Evolutionary conservation across 73 alveolate genomes (phyloP).

Genomic region (Paramecium sonneborni): DNA sequence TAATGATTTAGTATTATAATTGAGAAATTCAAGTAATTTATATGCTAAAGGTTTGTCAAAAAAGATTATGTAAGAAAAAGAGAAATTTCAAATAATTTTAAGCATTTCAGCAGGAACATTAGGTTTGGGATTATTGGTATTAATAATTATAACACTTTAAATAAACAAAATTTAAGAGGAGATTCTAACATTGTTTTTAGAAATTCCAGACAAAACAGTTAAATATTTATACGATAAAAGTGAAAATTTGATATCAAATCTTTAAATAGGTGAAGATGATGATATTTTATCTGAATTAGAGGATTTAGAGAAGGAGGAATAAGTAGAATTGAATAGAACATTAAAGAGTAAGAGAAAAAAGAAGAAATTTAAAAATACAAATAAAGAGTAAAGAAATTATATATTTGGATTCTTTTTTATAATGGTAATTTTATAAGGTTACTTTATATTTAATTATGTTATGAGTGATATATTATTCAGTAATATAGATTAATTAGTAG

Average conservation of each 20-base stretch:
- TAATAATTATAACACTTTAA: not conserved
- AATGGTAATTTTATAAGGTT: not conserved
- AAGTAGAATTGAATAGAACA: conserved; percentile 36
- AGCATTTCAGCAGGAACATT: conserved; percentile 2
- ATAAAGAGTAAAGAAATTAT: conserved; percentile 10
- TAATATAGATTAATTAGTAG: not conserved
- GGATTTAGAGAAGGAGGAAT: conserved; percentile 42
- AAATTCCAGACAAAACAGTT: conserved; percentile 54
- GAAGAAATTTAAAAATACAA: conserved; percentile 54
- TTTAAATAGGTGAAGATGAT: conserved; percentile 61
- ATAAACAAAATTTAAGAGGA: conserved; percentile 46
- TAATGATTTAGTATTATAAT: not conserved
- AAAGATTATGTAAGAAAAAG: not conserved
- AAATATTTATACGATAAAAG: conserved; percentile 44
- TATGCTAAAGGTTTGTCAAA: not conserved
- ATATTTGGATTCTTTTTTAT: not conserved
- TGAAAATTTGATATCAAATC: conserved; percentile 56
- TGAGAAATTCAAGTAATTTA: not conserved
- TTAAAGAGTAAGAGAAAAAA: conserved; percentile 44
- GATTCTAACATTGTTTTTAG: conserved; percentile 42
- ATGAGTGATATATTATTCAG: conserved; percentile 8
- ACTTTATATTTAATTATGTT: conserved; percentile 49
- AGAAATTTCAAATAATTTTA: not conserved
- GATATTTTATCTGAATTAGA: conserved; percentile 54
- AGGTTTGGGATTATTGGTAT: not conserved